Base-by-base conservation (phyloP, 2,329 filamentous ascomycete species). In the Alternaria sp. region DNA sequence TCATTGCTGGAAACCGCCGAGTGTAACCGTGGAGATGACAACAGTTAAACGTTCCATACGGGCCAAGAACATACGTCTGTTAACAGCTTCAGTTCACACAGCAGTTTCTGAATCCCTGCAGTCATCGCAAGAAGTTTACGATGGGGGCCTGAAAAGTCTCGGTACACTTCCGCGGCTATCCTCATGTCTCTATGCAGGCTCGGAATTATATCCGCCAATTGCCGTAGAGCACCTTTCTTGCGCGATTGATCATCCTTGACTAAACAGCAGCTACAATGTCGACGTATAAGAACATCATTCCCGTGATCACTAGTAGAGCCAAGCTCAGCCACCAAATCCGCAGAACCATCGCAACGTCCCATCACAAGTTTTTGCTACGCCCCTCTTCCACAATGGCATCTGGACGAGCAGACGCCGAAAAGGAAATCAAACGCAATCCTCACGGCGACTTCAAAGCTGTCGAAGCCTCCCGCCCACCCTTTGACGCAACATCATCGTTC, bases 401-500 rank as follows among this genome's bases (percentile, higher is more conserved):
- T 20, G 64, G 78, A 38, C 80, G 80, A 73, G 62, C 78, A 65
- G 83, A 85, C 59, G 77, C 79, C 25, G 83, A 85, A 66, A 79
- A 80, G 20, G 66, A 75, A 38, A 75, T 83, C 66, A 82, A 88
- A 74, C 87, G 88, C 74, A 91, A 90, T 77, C 87, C 87, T 2
- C 90, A 92, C 78, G 86, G 86, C 3, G 89, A 94, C 81, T 94
- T 94, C 83, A 91, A 92, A 73, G 79, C 81, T 20, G 88, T 92
- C 57, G 89, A 94, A 81, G 84, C 84, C 41, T 85, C 85, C 10
- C 88, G 92, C 5, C 86, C 88, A 0, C 81, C 85, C 59, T 93
- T 86, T 80, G 83, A 89, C 70, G 66, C 76, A 16, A 60, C 74
- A 6, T 73, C 81, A 16, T 65, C 74, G 52, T 87, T 88, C 73